Conservation (phyloP, 371 early-diverging fungal species). For the Sanchytrium tribonematis region DNA sequence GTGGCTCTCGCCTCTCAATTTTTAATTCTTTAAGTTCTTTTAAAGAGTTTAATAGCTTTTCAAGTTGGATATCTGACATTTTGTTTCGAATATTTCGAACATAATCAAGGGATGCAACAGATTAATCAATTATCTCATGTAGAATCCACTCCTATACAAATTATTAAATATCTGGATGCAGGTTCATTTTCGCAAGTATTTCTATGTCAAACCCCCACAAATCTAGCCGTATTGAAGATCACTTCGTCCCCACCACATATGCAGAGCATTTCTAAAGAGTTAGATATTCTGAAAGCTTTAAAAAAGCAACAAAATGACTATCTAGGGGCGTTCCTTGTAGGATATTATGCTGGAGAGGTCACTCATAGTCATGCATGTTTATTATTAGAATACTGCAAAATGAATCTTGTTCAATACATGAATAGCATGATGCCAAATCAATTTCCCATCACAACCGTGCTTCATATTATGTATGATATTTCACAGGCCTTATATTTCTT, state of each 20-base stretch:
- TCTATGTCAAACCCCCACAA: background rate
- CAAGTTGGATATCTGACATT: background rate
- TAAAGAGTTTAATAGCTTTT: too few species aligned
- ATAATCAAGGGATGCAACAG: too few species aligned
- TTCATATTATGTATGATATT: background rate
- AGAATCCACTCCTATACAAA: background rate
- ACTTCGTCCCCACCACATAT: background rate
- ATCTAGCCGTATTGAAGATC: background rate
- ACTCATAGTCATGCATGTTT: background rate
- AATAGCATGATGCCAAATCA: background rate
- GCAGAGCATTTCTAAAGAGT: background rate
- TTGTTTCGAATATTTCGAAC: background rate
- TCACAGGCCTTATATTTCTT: constrained; percentile 6
- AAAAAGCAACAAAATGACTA: background rate
- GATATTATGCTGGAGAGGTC: background rate
- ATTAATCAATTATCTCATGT: background rate
- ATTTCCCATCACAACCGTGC: background rate
- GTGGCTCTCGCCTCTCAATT: too few species aligned
- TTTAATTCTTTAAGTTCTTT: too few species aligned
- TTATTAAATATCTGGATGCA: background rate
- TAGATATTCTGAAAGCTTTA: background rate
- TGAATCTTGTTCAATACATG: background rate
- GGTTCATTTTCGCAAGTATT: background rate
- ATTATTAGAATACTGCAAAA: background rate
- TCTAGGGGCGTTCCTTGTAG: background rate